Evolutionary conservation across 2,329 filamentous ascomycete genomes (phyloP), one percentile per base, ranked within the genome.

Genomic region (Xylaria sp.): DNA sequence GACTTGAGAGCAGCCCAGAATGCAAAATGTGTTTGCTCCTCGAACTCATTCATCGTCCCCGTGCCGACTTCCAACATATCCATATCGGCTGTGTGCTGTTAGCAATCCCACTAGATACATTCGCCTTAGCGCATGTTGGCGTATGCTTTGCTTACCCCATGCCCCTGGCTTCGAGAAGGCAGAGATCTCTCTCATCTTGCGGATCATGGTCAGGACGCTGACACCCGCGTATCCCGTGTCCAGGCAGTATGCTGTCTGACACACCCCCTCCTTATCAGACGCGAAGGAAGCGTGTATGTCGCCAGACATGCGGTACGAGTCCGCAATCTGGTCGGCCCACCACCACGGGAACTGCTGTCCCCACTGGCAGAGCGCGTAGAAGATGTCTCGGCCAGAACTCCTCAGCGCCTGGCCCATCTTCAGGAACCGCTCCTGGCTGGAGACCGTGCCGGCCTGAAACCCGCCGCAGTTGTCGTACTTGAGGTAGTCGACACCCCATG

Each of bases 401-500:
- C 68, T 67, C 18, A 74, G 60, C 2, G 71, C 71, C 50, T 70
- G 58, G 1, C 62, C 52, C 71, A 74, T 74, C 13, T 56, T 62
- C 18, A 57, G 60, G 54, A 75, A 76, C 9, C 78, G 78, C 11
- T 67, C 66, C 51, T 78, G 79, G 29, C 79, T 68, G 0, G 79
- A 75, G n/a, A 76, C 65, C 16, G 74, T 74, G 73, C 79, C 80
- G 24, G 68, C 69, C 22, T 76, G 72, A 65, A 80, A 82, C 20
- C 76, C 73, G 44, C 75, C 71, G 69, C 81, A 84, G 63, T 83
- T 83, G 66, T 83, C 80, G 60, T 83, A 83, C 63, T 82, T 80
- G 19, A 80, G 64, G 58, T 80, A 81, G 64, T 79, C 76, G 26
- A 82, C 76, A 1, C 76, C 79, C 76, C 79, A 81, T 16, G 66